These are phyloP conservation scores for Aspergillus saccharolyticus DNA, from an alignment of 495 filamentous ascomycete species.

Conservation along the genomic window DNA sequence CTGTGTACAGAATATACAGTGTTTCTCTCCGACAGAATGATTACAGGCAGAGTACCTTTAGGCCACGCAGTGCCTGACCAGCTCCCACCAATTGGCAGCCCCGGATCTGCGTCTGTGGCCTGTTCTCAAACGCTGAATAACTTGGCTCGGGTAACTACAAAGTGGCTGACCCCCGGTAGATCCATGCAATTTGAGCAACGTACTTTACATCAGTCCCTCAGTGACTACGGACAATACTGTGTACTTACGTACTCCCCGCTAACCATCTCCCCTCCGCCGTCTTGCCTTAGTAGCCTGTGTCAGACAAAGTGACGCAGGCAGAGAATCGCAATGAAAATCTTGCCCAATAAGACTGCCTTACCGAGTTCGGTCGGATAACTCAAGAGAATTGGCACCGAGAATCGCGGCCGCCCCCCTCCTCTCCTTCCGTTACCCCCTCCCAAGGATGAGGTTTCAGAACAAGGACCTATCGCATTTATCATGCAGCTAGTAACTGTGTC, in stretches of 20 bases:
- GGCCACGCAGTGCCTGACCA: background rate
- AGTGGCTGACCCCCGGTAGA: conserved; percentile 18
- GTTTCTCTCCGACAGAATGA: too few species aligned
- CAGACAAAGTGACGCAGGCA: conserved; percentile 9
- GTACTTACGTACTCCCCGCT: background rate
- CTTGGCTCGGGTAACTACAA: conserved; percentile 11
- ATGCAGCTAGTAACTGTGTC: background rate
- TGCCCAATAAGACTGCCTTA: background rate
- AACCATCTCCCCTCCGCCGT: conserved; percentile 2
- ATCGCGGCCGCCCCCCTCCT: background rate
- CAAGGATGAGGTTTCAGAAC: conserved; percentile 1
- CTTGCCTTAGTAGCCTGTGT: conserved; percentile 5
- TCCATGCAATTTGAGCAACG: conserved; percentile 1
- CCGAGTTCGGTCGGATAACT: background rate
- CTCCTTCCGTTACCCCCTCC: too few species aligned
- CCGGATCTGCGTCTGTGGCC: conserved; percentile 26
- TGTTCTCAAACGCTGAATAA: conserved; percentile 21
- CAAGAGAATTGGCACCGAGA: background rate
- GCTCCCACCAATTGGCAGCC: conserved; percentile 12
- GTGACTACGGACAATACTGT: background rate
- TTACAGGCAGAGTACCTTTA: too few species aligned
- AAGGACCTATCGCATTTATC: conserved; percentile 3
- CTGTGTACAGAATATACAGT: background rate
- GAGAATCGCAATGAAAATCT: background rate
- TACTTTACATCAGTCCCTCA: background rate